A percentile compares a stretch with the other conserved stretches of the same genome.
Conservation (phyloP, 2,329 filamentous ascomycete genomes). For the Pseudocercospora fijiensis region DNA sequence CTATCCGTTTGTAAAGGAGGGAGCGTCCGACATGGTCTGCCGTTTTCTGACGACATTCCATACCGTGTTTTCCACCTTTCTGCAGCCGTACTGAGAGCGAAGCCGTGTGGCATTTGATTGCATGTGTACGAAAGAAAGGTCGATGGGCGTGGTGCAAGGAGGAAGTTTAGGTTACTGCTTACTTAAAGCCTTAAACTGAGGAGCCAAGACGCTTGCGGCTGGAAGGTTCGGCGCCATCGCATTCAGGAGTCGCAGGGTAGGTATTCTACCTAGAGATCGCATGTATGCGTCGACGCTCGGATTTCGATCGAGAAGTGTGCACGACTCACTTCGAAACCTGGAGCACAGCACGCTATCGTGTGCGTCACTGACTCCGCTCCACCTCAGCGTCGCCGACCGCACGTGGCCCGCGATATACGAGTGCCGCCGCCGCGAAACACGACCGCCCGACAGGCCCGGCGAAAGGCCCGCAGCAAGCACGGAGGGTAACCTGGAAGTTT, state of each 20-base stretch:
- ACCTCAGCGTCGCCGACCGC: background rate
- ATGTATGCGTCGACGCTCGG: background rate
- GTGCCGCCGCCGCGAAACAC: background rate
- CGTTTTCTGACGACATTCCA: background rate
- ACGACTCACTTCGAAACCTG: slow-evolving; percentile 19
- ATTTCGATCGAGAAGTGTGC: background rate
- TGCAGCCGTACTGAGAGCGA: background rate
- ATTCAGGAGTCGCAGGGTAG: slow-evolving; percentile 6
- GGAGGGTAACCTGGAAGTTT: background rate
- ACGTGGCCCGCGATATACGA: background rate
- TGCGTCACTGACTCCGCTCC: background rate
- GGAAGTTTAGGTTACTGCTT: background rate
- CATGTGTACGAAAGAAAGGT: background rate
- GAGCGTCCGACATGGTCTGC: background rate
- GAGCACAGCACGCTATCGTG: slow-evolving; percentile 5
- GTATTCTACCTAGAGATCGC: background rate
- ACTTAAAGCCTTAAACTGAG: too few relatives aligned
- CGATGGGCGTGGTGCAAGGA: background rate
- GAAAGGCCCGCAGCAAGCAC: slow-evolving; percentile 1
- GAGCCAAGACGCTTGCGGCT: slow-evolving; percentile 5
- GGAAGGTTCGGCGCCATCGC: background rate
- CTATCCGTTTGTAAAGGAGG: background rate
- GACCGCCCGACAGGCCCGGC: background rate
- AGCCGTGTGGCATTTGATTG: background rate
- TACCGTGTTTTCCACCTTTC: background rate